Evolutionary conservation across 179 eudicot genomes (phyloP), one percentile per base, ranked within the genome.

Genomic region (Silene coronaria): DNA sequence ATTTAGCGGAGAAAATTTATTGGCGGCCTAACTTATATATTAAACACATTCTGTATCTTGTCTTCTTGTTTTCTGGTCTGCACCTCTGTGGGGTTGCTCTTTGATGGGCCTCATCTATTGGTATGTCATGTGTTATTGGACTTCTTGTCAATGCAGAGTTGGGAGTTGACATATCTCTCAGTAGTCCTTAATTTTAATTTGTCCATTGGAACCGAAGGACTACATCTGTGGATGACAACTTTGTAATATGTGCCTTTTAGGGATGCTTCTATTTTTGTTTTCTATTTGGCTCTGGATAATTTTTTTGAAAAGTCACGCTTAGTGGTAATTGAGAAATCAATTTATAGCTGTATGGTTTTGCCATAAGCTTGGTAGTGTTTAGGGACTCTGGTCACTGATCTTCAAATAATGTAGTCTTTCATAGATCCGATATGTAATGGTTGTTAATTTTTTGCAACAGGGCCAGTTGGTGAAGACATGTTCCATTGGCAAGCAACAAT

Each of bases 401-500:
- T 19, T 60, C 11, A 22, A 60, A 23, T 22, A 22, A 60, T 60
- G 38, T 26, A 63, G 30, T 32, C 14, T 28, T 4, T 30, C 28
- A 8, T 28, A 26, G 34, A 28, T 2, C 8, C 5, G 38, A 2
- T 64, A 17, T 64, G 21, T 28, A 61, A 61, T 61, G 16, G 6
- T 26, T 26, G 17, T 64, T 64, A 7, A 64, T 64, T 64, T 5
- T 0, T 66, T n/a, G 21, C 70, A 30, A 64, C 30, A 64, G 68
- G 68, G 36, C 70, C 70, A 17, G 66, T 61, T 61, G 66, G 66
- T 13, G 66, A 61, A 61, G 65, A 61, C 32, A 23, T 61, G 65
- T 61, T 61, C 65, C 65, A 59, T 59, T 59, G 63, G 63, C 63
- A 59, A 59, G 63, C 63, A 59, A 59, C 63, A 22, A 59, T 59